Evolutionary conservation across 208 protist species (phyloP).

Genomic region (Blastocrithidia nonstop): DNA sequence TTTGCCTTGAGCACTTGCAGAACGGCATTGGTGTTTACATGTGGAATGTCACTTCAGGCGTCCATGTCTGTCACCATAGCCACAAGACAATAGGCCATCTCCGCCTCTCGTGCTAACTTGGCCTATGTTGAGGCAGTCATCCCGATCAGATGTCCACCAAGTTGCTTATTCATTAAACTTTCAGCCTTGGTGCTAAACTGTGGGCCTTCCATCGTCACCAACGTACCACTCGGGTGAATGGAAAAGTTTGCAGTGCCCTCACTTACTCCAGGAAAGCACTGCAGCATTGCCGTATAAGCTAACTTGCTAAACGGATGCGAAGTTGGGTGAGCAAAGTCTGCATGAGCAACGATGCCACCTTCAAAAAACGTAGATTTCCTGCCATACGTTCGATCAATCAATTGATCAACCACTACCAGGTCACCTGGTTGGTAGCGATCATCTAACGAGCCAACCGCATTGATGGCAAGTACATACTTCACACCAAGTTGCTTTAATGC

Average conservation of each 20-base stretch:
- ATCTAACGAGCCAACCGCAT: conserved; percentile 78
- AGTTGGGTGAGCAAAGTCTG: conserved; percentile 63
- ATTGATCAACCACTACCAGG: conserved; percentile 76
- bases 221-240: conserved; percentile 35
- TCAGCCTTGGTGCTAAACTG: conserved; percentile 84
- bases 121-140: conserved; percentile 88
- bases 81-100: conserved; percentile 74
- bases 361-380: conserved; percentile 78
- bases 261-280: conserved; percentile 15
- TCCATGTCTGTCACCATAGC: conserved; percentile 93
- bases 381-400: conserved; percentile 72
- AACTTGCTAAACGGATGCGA: conserved; percentile 29
- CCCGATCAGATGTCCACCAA: conserved; percentile 78
- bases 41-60: conserved; percentile 69
- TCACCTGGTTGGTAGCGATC: conserved; percentile 60
- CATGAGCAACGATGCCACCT: conserved; percentile 61
- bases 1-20: conserved; percentile 38
- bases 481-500: conserved; percentile 81
- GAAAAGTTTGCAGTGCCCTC: conserved; percentile 12
- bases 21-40: conserved; percentile 50
- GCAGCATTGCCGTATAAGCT: conserved; percentile 15
- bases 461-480: conserved; percentile 69
- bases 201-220: conserved; percentile 87
- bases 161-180: conserved; percentile 52
- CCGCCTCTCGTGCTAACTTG: conserved; percentile 83